Evolutionary conservation across 2,329 filamentous ascomycete genomes (phyloP).

Genomic region (Neoscytalidium dimidiatum): DNA sequence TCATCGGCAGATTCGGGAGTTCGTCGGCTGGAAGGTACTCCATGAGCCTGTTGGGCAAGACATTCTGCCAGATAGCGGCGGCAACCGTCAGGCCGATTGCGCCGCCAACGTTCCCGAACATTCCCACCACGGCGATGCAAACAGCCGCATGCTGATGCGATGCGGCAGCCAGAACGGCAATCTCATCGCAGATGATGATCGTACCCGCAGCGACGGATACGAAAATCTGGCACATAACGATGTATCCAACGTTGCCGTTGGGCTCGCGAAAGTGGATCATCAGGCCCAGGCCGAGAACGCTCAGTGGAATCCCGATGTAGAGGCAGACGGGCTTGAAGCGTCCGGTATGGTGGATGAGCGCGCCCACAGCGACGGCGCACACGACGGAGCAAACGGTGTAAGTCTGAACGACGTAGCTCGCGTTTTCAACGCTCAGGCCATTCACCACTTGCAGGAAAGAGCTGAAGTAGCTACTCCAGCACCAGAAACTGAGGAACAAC

Average conservation of each 20-base stretch:
- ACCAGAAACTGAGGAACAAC: too few relatives aligned
- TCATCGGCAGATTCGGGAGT: too few relatives aligned
- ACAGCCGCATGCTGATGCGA: constrained; percentile 62
- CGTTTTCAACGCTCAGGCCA: constrained; percentile 23
- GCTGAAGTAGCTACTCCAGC: constrained; percentile 38
- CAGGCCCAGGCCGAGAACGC: constrained; percentile 31
- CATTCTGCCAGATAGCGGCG: constrained; percentile 63
- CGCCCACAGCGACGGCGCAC: constrained; percentile 28
- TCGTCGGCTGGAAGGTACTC: too few relatives aligned
- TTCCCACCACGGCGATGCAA: constrained; percentile 59
- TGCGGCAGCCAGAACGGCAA: constrained; percentile 19
- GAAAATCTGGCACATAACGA: constrained; percentile 36
- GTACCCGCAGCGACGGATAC: constrained; percentile 33
- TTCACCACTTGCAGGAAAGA: constrained; percentile 36
- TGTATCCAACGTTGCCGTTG: constrained; percentile 28
- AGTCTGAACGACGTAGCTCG: constrained; percentile 30
- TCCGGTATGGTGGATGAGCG: constrained; percentile 18
- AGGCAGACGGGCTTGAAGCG: constrained; percentile 25
- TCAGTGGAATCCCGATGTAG: constrained; percentile 25
- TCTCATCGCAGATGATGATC: constrained; percentile 25
- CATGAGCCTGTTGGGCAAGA: constrained; percentile 54
- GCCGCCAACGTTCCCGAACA: constrained; percentile 58
- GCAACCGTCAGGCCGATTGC: constrained; percentile 51
- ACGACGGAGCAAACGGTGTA: constrained; percentile 31
- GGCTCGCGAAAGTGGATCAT: constrained; percentile 35